phyloP scores from a whole-genome alignment of 192 early-diverging fungal genomes.

The Coemansia biformis region DNA sequence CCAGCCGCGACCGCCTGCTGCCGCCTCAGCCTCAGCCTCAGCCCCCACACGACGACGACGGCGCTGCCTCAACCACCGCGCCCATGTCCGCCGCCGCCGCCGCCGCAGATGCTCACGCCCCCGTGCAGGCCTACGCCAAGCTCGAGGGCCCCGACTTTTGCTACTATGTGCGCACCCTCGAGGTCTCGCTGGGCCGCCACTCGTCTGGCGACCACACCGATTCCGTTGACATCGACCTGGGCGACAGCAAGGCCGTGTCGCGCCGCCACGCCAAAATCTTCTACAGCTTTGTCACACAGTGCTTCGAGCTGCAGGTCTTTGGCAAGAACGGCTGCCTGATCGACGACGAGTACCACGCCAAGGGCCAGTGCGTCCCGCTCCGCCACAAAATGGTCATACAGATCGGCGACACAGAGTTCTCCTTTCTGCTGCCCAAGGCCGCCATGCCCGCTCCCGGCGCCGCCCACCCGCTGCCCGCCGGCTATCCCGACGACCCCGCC shows the following conservation, averaged over 20 bases:
- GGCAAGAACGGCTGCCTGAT: conserved; percentile 88
- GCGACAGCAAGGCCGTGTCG: conserved; percentile 78
- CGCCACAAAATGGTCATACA: conserved; percentile 62
- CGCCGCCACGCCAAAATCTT: conserved; percentile 77
- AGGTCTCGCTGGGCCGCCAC: conserved; percentile 72
- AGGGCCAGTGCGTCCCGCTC: conserved; percentile 58
- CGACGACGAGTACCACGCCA: conserved; percentile 73
- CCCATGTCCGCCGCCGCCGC: conserved; percentile 2
- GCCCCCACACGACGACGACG: neutral
- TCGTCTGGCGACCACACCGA: conserved; percentile 51
- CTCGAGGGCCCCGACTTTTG: conserved; percentile 77
- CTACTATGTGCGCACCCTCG: conserved; percentile 78
- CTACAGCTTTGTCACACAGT: conserved; percentile 75
- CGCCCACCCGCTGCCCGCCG: conserved; percentile 3
- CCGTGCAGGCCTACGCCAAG: conserved; percentile 86
- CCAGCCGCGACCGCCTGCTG: too few species aligned
- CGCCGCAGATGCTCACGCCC: conserved; percentile 31
- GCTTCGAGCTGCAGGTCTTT: conserved; percentile 79
- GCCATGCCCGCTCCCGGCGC: conserved; percentile 11
- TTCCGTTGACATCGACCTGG: conserved; percentile 81
- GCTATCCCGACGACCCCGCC: neutral
- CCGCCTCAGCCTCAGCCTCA: too few species aligned
- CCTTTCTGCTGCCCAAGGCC: conserved; percentile 68
- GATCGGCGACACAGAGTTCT: conserved; percentile 75
- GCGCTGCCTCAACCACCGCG: conserved; percentile 9